These are phyloP conservation scores for Stevia rebaudiana DNA, from an alignment of 140 eudicot species.

Conservation along the genomic window DNA sequence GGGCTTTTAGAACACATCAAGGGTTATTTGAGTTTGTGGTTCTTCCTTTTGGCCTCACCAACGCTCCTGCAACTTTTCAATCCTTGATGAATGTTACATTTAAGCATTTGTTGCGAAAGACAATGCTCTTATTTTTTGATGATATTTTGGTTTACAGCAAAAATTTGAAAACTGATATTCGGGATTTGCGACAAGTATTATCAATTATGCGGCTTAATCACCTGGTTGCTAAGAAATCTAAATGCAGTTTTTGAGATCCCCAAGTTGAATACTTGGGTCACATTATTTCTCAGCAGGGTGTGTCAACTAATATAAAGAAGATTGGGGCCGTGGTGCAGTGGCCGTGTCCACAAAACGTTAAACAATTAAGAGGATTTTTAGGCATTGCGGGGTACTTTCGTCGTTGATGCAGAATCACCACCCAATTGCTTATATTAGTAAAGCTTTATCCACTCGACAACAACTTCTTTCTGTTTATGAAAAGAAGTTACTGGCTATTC, in stretches of 20 bases:
- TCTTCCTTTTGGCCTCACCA: not conserved
- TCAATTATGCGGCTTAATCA: rapidly evolving
- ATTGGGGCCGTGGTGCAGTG: not conserved
- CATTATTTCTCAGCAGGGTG: not conserved
- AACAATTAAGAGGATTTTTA: not conserved
- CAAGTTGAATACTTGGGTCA: not conserved
- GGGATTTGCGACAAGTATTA: not conserved
- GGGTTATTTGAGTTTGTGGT: not conserved
- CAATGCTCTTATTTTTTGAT: not conserved
- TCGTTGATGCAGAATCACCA: not conserved
- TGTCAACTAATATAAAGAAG: not conserved
- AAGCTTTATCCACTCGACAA: not conserved
- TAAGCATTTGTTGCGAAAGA: not conserved
- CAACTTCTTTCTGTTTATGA: not conserved
- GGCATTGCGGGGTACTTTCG: not conserved
- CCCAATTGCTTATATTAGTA: not conserved
- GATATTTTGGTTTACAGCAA: not conserved
- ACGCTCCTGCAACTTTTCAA: not conserved
- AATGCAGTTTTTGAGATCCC: not conserved
- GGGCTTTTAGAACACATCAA: not conserved
- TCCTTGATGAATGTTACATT: not conserved
- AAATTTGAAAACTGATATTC: rapidly evolving
- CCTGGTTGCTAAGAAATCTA: not conserved
- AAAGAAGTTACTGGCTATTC: not conserved
- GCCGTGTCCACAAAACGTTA: not conserved